Evolutionary conservation across 176 grass and related monocot species (phyloP).

Genomic region (Calamus simplicifolius): DNA sequence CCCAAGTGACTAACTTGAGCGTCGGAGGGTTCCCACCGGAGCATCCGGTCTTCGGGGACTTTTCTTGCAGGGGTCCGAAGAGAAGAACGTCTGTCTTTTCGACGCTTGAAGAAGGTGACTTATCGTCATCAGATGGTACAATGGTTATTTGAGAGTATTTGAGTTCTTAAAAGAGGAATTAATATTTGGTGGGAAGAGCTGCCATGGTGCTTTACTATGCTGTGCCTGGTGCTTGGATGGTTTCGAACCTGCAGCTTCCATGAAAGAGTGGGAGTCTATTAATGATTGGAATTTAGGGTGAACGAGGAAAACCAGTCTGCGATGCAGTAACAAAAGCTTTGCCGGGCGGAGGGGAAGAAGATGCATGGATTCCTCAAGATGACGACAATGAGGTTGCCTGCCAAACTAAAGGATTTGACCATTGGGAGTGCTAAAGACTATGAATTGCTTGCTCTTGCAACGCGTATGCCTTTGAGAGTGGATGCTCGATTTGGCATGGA

Average conservation of each 20-base stretch:
- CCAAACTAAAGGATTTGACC: background rate
- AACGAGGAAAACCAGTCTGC: conserved; percentile 18
- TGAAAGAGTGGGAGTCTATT: conserved; percentile 13
- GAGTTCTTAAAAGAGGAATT: conserved; percentile 6
- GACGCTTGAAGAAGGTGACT: too few relatives aligned
- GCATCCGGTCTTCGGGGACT: too few relatives aligned
- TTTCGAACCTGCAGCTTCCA: conserved; percentile 2
- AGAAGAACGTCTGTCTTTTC: too few relatives aligned
- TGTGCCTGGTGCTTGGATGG: conserved; percentile 19
- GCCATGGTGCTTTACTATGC: conserved; percentile 14
- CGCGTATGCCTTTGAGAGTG: conserved; percentile 12
- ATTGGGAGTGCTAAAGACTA: conserved; percentile 15
- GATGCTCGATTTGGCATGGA: conserved; percentile 26
- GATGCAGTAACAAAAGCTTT: background rate
- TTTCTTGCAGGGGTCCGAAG: too few relatives aligned
- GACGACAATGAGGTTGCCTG: conserved; percentile 24
- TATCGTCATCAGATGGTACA: too few relatives aligned
- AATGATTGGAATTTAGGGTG: conserved; percentile 26
- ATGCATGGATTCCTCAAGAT: conserved; percentile 43
- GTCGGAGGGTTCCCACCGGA: too few relatives aligned
- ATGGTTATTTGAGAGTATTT: conserved; percentile 24
- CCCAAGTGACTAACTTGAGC: too few relatives aligned
- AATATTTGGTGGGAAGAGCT: conserved; percentile 14
- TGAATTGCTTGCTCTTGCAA: conserved; percentile 28
- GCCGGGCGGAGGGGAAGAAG: background rate